Percentiles rank a stretch among this genome's conserved stretches.
These are phyloP conservation scores for Coemansia sp. DNA, from an alignment of 192 early-diverging fungal genomes.

Conservation along the genomic window DNA sequence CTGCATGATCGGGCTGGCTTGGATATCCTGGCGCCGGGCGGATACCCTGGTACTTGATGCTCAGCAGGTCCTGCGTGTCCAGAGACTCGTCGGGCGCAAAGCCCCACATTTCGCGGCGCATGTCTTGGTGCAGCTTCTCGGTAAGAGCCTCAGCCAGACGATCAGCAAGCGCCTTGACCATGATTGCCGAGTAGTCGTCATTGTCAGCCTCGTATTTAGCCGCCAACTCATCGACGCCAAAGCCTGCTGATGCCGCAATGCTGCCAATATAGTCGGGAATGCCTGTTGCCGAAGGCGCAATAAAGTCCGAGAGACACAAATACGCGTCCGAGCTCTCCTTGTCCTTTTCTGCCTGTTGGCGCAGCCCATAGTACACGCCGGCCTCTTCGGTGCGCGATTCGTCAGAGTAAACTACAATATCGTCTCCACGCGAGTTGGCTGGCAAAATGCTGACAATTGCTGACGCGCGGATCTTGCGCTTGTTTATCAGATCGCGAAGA, in stretches of 20 bases:
- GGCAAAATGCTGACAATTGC: conserved; percentile 89
- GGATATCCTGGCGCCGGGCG: conserved; percentile 95
- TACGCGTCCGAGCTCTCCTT: conserved; percentile 82
- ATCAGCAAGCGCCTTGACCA: conserved; percentile 94
- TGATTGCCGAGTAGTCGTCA: conserved; percentile 91
- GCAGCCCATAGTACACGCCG: conserved; percentile 83
- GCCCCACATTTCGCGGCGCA: conserved; percentile 88
- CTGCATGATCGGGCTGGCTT: conserved; percentile 92
- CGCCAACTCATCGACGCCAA: conserved; percentile 87
- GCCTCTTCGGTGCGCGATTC: conserved; percentile 66
- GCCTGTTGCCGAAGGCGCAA: conserved; percentile 74
- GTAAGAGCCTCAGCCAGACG: conserved; percentile 91
- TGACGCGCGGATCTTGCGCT: conserved; percentile 69
- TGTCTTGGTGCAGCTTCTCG: conserved; percentile 84
- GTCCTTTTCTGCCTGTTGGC: conserved; percentile 84
- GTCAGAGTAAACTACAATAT: conserved; percentile 84
- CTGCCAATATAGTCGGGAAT: conserved; percentile 86
- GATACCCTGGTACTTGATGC: conserved; percentile 93
- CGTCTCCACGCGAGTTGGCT: conserved; percentile 85
- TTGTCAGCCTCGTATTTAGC: conserved; percentile 74
- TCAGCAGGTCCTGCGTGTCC: conserved; percentile 76
- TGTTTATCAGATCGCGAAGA: conserved; percentile 76
- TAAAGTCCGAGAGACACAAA: conserved; percentile 87
- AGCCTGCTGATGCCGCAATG: conserved; percentile 87
- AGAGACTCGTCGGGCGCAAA: conserved; percentile 76